These are phyloP conservation scores for Cudoniella acicularis DNA, from an alignment of 495 filamentous ascomycete species.

Conservation along the genomic window DNA sequence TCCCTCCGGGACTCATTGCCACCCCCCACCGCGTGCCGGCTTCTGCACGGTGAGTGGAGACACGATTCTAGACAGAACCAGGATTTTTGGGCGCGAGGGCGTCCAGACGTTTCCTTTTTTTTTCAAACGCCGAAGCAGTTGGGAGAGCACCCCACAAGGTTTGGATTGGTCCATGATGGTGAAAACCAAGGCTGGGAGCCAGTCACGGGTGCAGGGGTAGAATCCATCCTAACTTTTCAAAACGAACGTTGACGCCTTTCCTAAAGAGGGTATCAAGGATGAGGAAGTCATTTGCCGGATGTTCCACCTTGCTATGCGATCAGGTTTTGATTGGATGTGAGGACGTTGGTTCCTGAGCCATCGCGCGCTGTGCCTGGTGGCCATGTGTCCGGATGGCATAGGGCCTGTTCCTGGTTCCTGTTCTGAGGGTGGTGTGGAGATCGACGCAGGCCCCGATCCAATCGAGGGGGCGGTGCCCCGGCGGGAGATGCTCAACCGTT, in stretches of 20 bases:
- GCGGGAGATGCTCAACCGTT: constrained; percentile 1
- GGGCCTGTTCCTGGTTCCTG: constrained; percentile 8
- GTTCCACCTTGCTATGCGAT: constrained; percentile 8
- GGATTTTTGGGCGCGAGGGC: background rate
- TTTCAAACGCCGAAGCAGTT: background rate
- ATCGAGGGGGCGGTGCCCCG: background rate
- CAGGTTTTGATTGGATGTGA: background rate
- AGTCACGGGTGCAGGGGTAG: background rate
- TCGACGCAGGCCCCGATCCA: background rate
- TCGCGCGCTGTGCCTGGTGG: background rate
- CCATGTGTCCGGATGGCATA: constrained; percentile 1
- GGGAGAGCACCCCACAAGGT: background rate
- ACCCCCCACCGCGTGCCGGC: background rate
- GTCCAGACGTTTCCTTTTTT: background rate
- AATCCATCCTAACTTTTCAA: background rate
- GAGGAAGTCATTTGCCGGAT: constrained; percentile 1
- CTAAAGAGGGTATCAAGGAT: background rate
- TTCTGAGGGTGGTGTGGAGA: background rate
- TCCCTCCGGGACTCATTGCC: no score
- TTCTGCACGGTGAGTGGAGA: background rate
- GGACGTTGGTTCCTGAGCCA: constrained; percentile 3
- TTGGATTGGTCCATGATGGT: background rate
- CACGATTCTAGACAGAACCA: background rate
- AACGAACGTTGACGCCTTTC: background rate
- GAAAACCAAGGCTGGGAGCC: background rate